Conservation (phyloP, 2,329 filamentous ascomycete genomes). For the Zymoseptoria passerinii region DNA sequence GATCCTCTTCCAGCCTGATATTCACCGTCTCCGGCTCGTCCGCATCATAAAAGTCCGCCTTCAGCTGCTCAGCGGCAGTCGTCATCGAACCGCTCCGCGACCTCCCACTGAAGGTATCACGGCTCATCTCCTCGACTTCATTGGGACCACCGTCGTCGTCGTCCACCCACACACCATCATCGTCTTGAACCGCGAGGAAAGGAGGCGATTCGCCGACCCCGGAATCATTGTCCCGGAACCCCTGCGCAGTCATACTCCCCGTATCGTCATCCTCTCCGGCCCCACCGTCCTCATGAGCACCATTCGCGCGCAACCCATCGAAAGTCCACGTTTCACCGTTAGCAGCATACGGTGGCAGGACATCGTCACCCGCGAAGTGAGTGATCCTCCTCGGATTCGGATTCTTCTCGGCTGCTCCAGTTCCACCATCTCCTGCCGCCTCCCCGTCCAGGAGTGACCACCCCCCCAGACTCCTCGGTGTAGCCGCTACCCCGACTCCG, state of each 20-base stretch:
- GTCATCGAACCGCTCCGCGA: not conserved
- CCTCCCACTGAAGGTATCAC: not conserved
- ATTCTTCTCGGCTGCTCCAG: conserved; percentile 18
- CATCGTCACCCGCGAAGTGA: not conserved
- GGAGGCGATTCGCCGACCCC: not conserved
- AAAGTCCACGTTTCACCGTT: not conserved
- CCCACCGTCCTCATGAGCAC: not conserved
- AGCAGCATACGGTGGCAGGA: not conserved
- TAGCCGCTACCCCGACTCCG: conserved; percentile 51
- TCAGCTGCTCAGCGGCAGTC: not conserved
- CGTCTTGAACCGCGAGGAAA: not conserved
- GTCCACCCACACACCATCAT: not conserved
- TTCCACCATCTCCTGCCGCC: conserved; percentile 16
- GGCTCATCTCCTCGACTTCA: not conserved
- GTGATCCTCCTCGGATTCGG: conserved; percentile 19
- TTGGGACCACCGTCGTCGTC: not conserved
- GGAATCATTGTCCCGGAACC: not conserved
- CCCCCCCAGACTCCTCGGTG: conserved; percentile 5
- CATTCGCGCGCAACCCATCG: not conserved
- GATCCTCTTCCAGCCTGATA: not conserved
- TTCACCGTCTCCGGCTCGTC: not conserved
- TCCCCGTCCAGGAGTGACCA: conserved; percentile 4
- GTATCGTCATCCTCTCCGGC: conserved; percentile 1
- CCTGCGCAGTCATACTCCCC: not conserved
- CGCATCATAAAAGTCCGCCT: not conserved